A percentile compares a stretch with the other conserved stretches of the same genome.
Conservation (phyloP, 495 filamentous ascomycete species). For the Penicillium simplicissimum region DNA sequence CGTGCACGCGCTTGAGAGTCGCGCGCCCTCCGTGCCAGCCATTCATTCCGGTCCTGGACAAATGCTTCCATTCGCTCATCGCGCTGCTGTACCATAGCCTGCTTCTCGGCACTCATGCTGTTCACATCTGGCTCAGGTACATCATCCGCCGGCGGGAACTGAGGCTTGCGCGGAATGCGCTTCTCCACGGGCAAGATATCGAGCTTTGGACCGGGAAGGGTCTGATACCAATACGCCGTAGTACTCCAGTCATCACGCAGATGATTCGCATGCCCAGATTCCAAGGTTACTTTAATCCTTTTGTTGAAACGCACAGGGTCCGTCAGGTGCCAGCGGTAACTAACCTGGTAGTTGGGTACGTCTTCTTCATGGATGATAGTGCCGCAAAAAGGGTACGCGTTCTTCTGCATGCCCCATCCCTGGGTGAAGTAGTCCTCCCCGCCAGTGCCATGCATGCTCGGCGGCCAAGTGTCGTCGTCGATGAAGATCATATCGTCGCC, state of each 20-base stretch:
- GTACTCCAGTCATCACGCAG: neutral
- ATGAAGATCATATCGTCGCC: conserved; percentile 34
- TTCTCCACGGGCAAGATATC: conserved; percentile 19
- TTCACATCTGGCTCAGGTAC: neutral
- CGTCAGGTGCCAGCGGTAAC: conserved; percentile 26
- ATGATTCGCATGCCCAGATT: neutral
- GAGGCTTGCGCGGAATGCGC: neutral
- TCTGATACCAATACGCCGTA: conserved; percentile 16
- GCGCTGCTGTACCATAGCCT: neutral
- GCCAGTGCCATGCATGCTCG: conserved; percentile 27
- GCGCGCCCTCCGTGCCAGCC: neutral
- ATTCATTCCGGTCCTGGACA: neutral
- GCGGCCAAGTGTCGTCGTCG: conserved; percentile 30
- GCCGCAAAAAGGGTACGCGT: conserved; percentile 27
- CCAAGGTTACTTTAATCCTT: neutral
- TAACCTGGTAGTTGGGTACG: conserved; percentile 23
- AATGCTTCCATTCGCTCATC: neutral
- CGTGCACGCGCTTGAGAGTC: neutral
- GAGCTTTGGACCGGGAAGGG: conserved; percentile 24
- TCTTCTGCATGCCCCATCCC: conserved; percentile 1
- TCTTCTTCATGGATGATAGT: conserved; percentile 29
- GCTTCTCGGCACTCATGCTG: neutral
- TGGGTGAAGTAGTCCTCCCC: conserved; percentile 16
- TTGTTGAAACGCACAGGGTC: neutral
- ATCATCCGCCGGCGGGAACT: neutral